Evolutionary conservation across 1,139 yeast species (phyloP), one percentile per base, ranked within the genome.

Genomic region (Saccharomyces hybrid): DNA sequence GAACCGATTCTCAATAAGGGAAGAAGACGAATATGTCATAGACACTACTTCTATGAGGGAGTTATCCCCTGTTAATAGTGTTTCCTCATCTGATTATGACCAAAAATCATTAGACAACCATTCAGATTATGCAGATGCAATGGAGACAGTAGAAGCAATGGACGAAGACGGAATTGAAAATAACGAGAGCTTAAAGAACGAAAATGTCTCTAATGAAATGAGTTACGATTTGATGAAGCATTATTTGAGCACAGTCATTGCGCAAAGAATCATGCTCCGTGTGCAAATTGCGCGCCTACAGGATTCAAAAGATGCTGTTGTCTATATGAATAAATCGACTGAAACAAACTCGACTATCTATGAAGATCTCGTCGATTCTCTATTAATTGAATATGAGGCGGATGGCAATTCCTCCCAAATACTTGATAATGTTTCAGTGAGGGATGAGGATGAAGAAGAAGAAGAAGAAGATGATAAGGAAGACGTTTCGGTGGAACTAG

Each of bases 251-350:
- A 56, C 62, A 5, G 57, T 66, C 8, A 62, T 68, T 42, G 57
- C 65, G 8, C 60, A 61, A 48, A 62, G 71, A 32, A 65, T 68
- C 14, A 55, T 53, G 55, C 51, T 62, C 55, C 61, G 69, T 51
- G 50, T 68, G 49, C 67, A 66, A 52, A 55, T 66, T 31, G 63
- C 60, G 7, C 60, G 64, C 49, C 60, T 56, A 47, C 63, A 64
- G 48, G 54, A 59, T 12, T 28, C 50, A 3, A 50, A 47, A 26
- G 47, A 24, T 26, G 16, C 47, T n/a, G 49, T 42, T 42, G 24
- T 34, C 3, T 47, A 47, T 21, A 24, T n/a, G 29, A 7, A 34
- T 31, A 16, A 27, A 16, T 38, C 47, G 5, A 47, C 53, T 1
- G 56, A 50, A 24, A 29, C 54, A 19, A 19, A 38, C 48, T 50